Evolutionary conservation across 225 moss, liverwort and hornwort genomes (phyloP).

Genomic region (Antitrichia curtipendula): DNA sequence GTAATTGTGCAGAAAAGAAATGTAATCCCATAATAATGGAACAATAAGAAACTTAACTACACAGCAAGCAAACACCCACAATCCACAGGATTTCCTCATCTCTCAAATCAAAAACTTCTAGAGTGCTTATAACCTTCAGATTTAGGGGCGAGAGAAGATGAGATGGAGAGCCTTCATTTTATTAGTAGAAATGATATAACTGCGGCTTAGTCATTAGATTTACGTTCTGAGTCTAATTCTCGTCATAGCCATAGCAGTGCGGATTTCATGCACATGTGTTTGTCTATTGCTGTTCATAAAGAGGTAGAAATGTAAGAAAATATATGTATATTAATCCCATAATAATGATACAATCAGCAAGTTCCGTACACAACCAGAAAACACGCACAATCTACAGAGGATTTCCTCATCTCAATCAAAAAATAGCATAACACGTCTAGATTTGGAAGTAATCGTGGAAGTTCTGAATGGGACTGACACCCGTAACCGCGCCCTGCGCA

Average conservation of each 20-base stretch:
- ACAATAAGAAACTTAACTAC: neutral
- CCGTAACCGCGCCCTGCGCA: slow-evolving; percentile 18
- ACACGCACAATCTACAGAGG: neutral
- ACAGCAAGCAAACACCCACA: neutral
- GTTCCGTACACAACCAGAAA: neutral
- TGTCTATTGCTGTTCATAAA: neutral
- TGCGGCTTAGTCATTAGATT: neutral
- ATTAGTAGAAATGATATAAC: too few relatives aligned
- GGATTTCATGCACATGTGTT: neutral
- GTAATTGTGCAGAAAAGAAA: too few relatives aligned
- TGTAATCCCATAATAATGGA: neutral
- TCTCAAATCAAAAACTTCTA: neutral
- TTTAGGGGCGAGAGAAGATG: neutral
- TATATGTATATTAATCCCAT: neutral
- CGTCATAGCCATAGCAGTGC: neutral
- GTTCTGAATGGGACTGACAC: slow-evolving; percentile 30
- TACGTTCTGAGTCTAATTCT: neutral
- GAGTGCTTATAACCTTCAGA: neutral
- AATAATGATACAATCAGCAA: neutral
- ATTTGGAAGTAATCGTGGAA: slow-evolving; percentile 20
- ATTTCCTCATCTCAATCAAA: neutral
- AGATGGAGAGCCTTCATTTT: neutral
- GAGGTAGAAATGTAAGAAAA: neutral
- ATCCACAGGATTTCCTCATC: neutral
- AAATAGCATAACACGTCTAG: neutral